These are phyloP conservation scores for Ogataea hybrid DNA, from an alignment of 1,139 yeast species.

Conservation along the genomic window DNA sequence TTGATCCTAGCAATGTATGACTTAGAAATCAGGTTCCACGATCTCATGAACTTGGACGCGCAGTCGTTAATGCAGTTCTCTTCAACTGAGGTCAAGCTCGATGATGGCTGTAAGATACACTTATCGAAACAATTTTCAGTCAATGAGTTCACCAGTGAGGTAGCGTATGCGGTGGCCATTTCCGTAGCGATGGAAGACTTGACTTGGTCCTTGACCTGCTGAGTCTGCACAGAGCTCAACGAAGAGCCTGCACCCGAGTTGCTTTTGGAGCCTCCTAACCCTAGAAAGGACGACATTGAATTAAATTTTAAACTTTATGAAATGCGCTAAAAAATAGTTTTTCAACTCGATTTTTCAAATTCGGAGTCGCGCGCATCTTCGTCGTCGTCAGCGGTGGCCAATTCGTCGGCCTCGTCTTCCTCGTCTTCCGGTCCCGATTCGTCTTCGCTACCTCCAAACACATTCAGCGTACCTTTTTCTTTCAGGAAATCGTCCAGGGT, in stretches of 20 bases:
- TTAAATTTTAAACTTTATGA: constrained; percentile 2
- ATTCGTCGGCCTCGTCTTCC: constrained; percentile 27
- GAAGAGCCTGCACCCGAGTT: constrained; percentile 11
- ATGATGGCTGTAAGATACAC: constrained; percentile 60
- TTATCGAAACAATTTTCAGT: constrained; percentile 87
- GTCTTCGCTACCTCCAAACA: constrained; percentile 27
- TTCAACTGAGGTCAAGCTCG: constrained; percentile 44
- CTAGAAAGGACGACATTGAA: constrained; percentile 28
- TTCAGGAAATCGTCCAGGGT: constrained; percentile 86
- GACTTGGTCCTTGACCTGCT: constrained; percentile 53
- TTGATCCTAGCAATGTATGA: constrained; percentile 68
- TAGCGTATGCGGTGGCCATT: constrained; percentile 84
- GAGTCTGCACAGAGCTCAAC: constrained; percentile 17
- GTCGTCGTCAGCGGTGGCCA: constrained; percentile 21
- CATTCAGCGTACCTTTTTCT: constrained; percentile 30
- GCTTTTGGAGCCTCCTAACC: constrained; percentile 25
- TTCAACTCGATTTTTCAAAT: constrained; percentile 1
- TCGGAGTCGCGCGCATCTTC: constrained; percentile 13
- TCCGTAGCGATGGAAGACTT: constrained; percentile 78
- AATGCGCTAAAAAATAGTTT: constrained; percentile 2
- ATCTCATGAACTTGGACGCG: constrained; percentile 82
- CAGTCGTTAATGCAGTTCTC: constrained; percentile 70
- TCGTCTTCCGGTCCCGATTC: constrained; percentile 26
- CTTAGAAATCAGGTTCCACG: constrained; percentile 84
- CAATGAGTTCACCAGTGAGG: constrained; percentile 79